Base-by-base conservation (phyloP, 257 asterid genomes). In the Anisodus acutangulus region DNA sequence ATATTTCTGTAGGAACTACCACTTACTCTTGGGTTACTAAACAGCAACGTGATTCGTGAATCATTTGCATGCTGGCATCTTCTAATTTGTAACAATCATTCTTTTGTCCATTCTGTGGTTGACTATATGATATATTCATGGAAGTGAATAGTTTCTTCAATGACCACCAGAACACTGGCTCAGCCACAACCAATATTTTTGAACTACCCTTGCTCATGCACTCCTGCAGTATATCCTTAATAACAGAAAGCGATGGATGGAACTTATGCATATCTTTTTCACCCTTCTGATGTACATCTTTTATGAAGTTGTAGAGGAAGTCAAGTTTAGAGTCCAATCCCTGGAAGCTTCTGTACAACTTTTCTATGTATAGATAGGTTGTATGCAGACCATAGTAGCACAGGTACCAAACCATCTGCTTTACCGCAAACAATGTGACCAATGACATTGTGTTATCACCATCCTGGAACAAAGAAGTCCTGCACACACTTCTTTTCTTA, bases 361-460 rank as follows among this genome's bases (percentile, higher is more conserved):
- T 91, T 63, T 88, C 87, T 51, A 89, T 68, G 80, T 91, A 92
- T 64, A 91, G 88, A 80, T 91, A 89, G 80, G 91, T 58, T 41
- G 90, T 80, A 86, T 91, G 91, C 80, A 92, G 78, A 68, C 93
- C 96, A 86, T 91, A 92, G 90, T 88, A 89, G 86, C 93, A 91
- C 54, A 91, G 90, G 88, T 90, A 92, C 91, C 90, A 91, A 85
- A 92, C 91, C 92, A 91, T 91, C 89, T 91, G 93, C 71, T 92
- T 92, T 81, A 92, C 88, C 62, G 94, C 92, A 83, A 83, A 84
- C 67, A 92, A 87, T 84, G 88, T 83, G 83, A 85, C 87, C 84
- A 88, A 57, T 62, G 86, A 86, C 85, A 84, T 72, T 37, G 78
- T 81, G 68, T 78, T 86, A 17, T 89, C 90, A 85, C 85, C 85